Evolutionary conservation across 805 yeast species (phyloP).

Genomic region (Priceomyces fermenticarens): DNA sequence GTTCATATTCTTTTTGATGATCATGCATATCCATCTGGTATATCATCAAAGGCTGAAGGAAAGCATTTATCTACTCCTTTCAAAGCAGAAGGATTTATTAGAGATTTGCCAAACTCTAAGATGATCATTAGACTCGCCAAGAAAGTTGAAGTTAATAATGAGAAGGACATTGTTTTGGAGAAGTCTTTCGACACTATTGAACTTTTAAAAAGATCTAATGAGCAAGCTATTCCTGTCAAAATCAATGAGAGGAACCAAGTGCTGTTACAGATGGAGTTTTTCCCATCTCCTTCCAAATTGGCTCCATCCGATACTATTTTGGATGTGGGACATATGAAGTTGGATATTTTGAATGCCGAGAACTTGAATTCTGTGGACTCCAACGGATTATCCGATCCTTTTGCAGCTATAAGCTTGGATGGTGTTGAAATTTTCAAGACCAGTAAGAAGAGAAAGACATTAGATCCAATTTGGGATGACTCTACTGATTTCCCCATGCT

Average conservation of each 20-base stretch:
- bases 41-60: constrained; percentile 47
- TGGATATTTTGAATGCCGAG: constrained; percentile 57
- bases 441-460: constrained; percentile 59
- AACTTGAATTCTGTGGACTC: constrained; percentile 58
- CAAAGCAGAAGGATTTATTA: constrained; percentile 58
- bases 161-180: constrained; percentile 52
- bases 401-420: constrained; percentile 49
- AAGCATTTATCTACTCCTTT: constrained; percentile 42
- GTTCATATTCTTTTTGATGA: constrained; percentile 68
- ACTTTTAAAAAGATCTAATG: constrained; percentile 48
- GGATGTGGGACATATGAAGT: constrained; percentile 63
- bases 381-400: constrained; percentile 80
- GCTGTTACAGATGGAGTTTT: constrained; percentile 52
- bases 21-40: constrained; percentile 54
- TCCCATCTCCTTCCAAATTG: constrained; percentile 54
- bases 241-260: constrained; percentile 40
- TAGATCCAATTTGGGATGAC: constrained; percentile 80
- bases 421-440: constrained; percentile 55
- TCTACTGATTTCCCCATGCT: constrained; percentile 53
- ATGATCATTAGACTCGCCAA: constrained; percentile 56
- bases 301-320: constrained; percentile 58
- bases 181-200: constrained; percentile 49
- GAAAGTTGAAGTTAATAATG: constrained; percentile 43
- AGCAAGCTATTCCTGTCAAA: constrained; percentile 43
- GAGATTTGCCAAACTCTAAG: constrained; percentile 66